Percentiles rank a stretch among this genome's conserved stretches.
phyloP scores from a whole-genome alignment of 208 protist species.

The Porcisia hertigi region DNA sequence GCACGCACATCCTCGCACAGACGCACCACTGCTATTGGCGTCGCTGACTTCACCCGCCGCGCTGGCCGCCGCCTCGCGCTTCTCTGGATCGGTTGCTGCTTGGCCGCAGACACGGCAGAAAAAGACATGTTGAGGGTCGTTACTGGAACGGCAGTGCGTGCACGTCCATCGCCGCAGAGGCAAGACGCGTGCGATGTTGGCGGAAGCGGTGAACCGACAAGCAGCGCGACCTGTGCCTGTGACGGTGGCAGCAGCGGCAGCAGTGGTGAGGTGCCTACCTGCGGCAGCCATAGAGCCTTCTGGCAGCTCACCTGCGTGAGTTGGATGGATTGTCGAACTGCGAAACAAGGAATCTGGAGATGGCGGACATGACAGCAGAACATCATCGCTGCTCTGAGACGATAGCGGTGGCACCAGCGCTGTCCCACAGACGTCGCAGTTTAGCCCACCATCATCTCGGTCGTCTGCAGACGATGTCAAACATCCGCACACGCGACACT shows the following conservation, averaged over 20 bases:
- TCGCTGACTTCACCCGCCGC: background rate
- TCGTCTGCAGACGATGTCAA: constrained; percentile 44
- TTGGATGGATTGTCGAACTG: background rate
- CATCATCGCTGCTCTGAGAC: background rate
- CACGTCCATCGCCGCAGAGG: constrained; percentile 75
- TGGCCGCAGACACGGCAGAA: constrained; percentile 48
- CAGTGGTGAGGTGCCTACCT: background rate
- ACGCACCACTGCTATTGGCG: constrained; percentile 23
- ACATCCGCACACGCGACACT: constrained; percentile 49
- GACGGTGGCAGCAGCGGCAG: constrained; percentile 9
- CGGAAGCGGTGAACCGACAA: constrained; percentile 9
- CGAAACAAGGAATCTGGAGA: background rate
- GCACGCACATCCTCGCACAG: constrained; percentile 16
- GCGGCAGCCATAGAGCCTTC: background rate
- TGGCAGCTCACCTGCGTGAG: background rate
- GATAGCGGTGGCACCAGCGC: constrained; percentile 6
- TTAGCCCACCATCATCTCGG: constrained; percentile 9
- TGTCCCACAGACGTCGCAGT: constrained; percentile 26
- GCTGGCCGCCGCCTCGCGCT: background rate
- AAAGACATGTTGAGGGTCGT: constrained; percentile 61
- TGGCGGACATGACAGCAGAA: background rate
- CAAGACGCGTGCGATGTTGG: constrained; percentile 26
- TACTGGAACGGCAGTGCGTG: constrained; percentile 46
- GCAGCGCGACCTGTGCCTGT: constrained; percentile 25
- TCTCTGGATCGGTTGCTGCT: constrained; percentile 5